Evolutionary conservation across 139 green algal species (phyloP), one percentile per base, ranked within the genome.

Genomic region (Volvox reticuliferus): DNA sequence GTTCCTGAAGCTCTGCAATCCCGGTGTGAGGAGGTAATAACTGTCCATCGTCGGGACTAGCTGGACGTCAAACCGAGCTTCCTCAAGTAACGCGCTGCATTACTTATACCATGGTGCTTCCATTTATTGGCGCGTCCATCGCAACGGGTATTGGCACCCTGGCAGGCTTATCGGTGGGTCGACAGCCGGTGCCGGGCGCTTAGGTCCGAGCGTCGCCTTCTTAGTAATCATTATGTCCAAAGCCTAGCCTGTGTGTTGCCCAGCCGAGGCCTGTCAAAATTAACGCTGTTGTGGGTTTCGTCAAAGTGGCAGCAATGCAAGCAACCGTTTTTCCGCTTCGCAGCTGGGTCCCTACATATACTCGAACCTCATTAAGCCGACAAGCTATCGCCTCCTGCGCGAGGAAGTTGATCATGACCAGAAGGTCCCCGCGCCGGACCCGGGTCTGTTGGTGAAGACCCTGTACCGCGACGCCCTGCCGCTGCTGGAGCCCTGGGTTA

Each of bases 401-500:
- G 82, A 90, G 77, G 77, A 86, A 21, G 83, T 88, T 5, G 89
- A 92, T 35, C 19, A 30, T 9, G 82, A 92, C 62, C 18, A 87
- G 26, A 84, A 65, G 12, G 76, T 92, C 28, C 24, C 86, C 12
- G 76, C 82, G 61, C 89, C 89, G 1, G 65, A 86, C 26, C 63
- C 36, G 18, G 65, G 65, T n/a, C 79, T 88, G 2, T 35, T 85
- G 20, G 83, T 96, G 20, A 90, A 88, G 14, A 88, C 92, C 24
- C 85, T 95, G 83, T 93, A 93, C 75, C 92, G 94, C 19, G 33
- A 91, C 1, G 82, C 96, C 12, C 90, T 98, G 17, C 81, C 93
- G 30, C 94, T 95, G 65, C 93, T 94, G 14, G 95, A 94, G 1
- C 85, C 93, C 21, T 98, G 96, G 96, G 94, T 94, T 6, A 94